A percentile compares a stretch with the other conserved stretches of the same genome.
phyloP scores from a whole-genome alignment of 805 yeast genomes.

The Priceomyces haplophilus region DNA sequence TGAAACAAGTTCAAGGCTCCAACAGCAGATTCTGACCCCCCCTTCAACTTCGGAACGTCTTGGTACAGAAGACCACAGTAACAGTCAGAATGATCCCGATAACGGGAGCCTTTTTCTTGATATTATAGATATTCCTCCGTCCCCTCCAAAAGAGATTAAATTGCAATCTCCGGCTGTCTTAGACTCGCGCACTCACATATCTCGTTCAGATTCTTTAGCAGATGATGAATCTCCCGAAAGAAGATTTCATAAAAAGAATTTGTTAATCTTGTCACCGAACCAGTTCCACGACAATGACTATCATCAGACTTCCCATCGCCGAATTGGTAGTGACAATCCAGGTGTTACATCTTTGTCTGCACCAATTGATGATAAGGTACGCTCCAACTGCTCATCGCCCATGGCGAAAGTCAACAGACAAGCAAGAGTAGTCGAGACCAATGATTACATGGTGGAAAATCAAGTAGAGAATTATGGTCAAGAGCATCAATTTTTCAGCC shows the following conservation, averaged over 20 bases:
- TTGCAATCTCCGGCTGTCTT: constrained; percentile 3
- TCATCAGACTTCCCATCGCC: constrained; percentile 17
- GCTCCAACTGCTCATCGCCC: constrained; percentile 35
- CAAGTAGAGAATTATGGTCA: neutral
- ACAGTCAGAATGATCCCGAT: constrained; percentile 3
- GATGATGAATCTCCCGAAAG: constrained; percentile 9
- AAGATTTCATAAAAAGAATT: constrained; percentile 25
- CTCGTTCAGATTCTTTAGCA: constrained; percentile 1
- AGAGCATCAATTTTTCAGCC: constrained; percentile 7
- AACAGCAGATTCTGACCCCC: constrained; percentile 1
- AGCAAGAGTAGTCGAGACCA: constrained; percentile 43
- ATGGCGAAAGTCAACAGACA: constrained; percentile 43
- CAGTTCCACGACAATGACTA: constrained; percentile 35
- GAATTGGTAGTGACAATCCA: constrained; percentile 6
- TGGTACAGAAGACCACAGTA: neutral
- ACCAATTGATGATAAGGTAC: constrained; percentile 15
- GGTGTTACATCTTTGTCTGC: constrained; percentile 6
- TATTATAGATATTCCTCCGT: constrained; percentile 14
- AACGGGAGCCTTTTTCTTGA: constrained; percentile 19
- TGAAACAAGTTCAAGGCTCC: neutral
- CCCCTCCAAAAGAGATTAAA: constrained; percentile 6
- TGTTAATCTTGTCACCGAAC: constrained; percentile 38
- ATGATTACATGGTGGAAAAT: constrained; percentile 15
- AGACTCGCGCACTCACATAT: neutral
- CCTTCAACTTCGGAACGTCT: constrained; percentile 1